Percentiles rank a stretch among this genome's conserved stretches.
Conservation (phyloP, 1,284 basidiomycete genomes). For the Cutaneotrichosporon dermatis region DNA sequence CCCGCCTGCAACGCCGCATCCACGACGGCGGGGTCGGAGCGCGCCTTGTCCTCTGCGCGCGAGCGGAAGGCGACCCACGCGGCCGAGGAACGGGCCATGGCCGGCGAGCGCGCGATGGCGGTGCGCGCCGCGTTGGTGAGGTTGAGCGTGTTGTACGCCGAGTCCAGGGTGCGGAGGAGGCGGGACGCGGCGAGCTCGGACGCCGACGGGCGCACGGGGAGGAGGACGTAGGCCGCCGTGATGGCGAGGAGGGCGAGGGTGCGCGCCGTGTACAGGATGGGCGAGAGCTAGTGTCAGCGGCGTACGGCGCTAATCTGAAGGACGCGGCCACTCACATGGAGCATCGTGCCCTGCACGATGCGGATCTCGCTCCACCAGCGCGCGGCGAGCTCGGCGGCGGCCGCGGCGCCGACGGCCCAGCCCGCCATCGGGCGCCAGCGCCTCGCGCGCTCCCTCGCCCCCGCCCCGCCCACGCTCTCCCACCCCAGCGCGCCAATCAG, state of each 20-base stretch:
- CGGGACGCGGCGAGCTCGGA: not conserved
- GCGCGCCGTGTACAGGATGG: slow-evolving; percentile 25
- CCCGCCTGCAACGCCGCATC: not conserved
- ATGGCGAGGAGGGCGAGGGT: slow-evolving; percentile 23
- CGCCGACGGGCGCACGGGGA: slow-evolving; percentile 21
- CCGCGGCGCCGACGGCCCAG: slow-evolving; percentile 20
- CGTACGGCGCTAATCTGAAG: not conserved
- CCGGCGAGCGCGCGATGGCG: slow-evolving; percentile 18
- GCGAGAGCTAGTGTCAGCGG: slow-evolving; percentile 25
- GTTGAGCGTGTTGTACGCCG: slow-evolving; percentile 18
- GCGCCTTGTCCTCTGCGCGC: slow-evolving; percentile 7
- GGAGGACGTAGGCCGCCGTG: slow-evolving; percentile 29
- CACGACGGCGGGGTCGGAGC: not conserved
- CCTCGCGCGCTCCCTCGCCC: slow-evolving; percentile 13
- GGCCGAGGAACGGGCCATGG: slow-evolving; percentile 3
- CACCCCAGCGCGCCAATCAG: slow-evolving; percentile 29
- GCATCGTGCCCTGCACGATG: slow-evolving; percentile 25
- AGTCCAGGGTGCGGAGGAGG: slow-evolving; percentile 3
- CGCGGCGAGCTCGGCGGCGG: slow-evolving; percentile 15
- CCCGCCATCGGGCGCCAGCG: slow-evolving; percentile 22
- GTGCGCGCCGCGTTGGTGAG: slow-evolving; percentile 20
- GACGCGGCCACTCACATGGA: slow-evolving; percentile 28
- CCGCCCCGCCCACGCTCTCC: slow-evolving; percentile 14
- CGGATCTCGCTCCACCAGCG: slow-evolving; percentile 28
- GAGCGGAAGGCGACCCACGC: not conserved